Percentiles rank a stretch among this genome's conserved stretches.
These are phyloP conservation scores for Chlorella variabilis DNA, from an alignment of 163 green algal species.

Conservation along the genomic window DNA sequence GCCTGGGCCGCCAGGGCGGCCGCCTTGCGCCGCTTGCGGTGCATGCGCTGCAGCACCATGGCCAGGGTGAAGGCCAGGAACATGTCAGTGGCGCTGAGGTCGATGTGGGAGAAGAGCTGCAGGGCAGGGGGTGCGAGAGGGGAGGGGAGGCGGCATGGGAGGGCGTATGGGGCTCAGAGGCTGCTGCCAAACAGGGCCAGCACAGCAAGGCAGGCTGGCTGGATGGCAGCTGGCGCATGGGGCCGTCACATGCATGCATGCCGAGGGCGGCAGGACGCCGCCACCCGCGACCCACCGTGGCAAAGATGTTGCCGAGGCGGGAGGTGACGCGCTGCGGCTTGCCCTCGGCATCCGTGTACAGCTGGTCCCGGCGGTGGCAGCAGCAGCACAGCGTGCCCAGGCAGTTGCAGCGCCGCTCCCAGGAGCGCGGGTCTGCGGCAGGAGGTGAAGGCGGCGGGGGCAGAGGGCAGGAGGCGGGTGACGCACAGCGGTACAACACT, in stretches of 20 bases:
- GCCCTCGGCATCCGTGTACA: slow-evolving; percentile 13
- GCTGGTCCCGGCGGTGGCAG: slow-evolving; percentile 1
- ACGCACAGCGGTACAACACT: too few species aligned
- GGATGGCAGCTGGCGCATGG: too few species aligned
- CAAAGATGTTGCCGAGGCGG: slow-evolving; percentile 35
- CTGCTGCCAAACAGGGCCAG: too few species aligned
- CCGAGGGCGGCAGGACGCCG: too few species aligned
- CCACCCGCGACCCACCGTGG: slow-evolving; percentile 41
- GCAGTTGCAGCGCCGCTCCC: slow-evolving; percentile 57
- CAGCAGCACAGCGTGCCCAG: slow-evolving; percentile 49
- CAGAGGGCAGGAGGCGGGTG: background rate
- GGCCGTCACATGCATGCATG: too few species aligned
- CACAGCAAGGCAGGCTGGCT: too few species aligned
- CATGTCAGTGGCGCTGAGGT: slow-evolving; percentile 57
- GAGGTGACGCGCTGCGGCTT: slow-evolving; percentile 30
- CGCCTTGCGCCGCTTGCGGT: slow-evolving; percentile 15
- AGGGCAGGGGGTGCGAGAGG: background rate
- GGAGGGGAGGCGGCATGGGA: background rate
- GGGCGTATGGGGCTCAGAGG: background rate
- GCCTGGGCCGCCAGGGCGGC: background rate
- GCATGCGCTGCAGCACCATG: slow-evolving; percentile 45
- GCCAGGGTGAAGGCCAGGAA: slow-evolving; percentile 51
- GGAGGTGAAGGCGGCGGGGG: background rate
- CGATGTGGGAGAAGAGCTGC: slow-evolving; percentile 56
- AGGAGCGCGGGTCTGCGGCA: slow-evolving; percentile 13